Evolutionary conservation across 169 alveolate genomes (phyloP).

Genomic region (Toxoplasma gondii): DNA sequence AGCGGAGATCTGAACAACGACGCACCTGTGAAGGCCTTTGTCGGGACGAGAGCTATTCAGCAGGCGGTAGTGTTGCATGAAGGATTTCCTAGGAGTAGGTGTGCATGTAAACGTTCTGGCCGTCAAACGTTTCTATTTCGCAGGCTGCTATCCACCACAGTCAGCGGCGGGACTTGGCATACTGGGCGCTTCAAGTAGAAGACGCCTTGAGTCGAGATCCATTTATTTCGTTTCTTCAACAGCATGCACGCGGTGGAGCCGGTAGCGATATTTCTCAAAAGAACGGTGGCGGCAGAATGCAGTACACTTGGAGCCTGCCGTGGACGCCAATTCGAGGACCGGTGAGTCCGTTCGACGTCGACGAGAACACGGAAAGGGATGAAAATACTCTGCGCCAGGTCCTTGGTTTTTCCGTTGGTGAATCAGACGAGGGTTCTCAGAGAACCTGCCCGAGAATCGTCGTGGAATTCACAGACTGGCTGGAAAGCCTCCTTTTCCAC

Average conservation of each 20-base stretch:
- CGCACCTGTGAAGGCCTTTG: too few species aligned
- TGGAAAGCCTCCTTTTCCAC: neutral
- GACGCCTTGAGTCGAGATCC: neutral
- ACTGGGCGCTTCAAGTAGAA: neutral
- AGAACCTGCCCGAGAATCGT: neutral
- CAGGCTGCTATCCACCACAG: neutral
- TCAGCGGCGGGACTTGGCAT: neutral
- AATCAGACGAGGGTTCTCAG: too few species aligned
- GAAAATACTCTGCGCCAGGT: too few species aligned
- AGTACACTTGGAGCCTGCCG: neutral
- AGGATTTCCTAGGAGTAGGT: too few species aligned
- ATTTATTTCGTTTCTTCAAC: neutral
- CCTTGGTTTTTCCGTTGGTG: too few species aligned
- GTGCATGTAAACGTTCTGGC: neutral
- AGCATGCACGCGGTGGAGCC: neutral
- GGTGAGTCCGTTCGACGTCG: too few species aligned
- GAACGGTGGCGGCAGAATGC: neutral
- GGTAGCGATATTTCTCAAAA: too few species aligned
- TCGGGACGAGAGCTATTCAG: too few species aligned
- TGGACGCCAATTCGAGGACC: neutral
- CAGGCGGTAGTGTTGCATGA: too few species aligned
- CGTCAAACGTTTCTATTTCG: neutral
- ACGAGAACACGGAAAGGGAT: too few species aligned
- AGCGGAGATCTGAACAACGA: neutral
- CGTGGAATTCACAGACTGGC: slow-evolving; percentile 21